Evolutionary conservation across 177 flowering plant species (phyloP).

Genomic region (Tripterygium wilfordii): DNA sequence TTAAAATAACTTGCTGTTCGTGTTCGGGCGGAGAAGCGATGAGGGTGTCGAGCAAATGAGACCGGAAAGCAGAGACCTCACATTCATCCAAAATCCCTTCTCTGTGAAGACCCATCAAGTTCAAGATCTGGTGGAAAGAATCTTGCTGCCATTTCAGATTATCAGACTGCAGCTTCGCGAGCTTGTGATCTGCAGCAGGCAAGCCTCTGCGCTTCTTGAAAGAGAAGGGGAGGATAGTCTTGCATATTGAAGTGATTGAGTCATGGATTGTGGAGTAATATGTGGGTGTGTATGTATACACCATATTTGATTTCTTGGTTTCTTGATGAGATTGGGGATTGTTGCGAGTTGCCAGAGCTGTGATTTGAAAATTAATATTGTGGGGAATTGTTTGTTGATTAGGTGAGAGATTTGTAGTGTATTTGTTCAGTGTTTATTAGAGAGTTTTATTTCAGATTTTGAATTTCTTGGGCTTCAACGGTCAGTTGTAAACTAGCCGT

Average conservation of each 20-base stretch:
- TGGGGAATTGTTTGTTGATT: background rate
- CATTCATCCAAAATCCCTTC: conserved; percentile 71
- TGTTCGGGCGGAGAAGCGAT: conserved; percentile 51
- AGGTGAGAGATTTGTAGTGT: background rate
- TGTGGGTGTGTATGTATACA: conserved; percentile 69
- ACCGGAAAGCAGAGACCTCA: conserved; percentile 61
- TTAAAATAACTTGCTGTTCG: conserved; percentile 54
- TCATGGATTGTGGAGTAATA: conserved; percentile 85
- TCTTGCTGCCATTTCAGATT: conserved; percentile 98
- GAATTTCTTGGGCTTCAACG: conserved; percentile 1
- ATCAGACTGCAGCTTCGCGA: conserved; percentile 70
- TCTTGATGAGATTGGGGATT: background rate
- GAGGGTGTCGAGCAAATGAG: conserved; percentile 68
- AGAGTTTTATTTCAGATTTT: conserved; percentile 1
- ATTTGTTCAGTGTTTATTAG: background rate
- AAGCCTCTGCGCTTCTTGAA: conserved; percentile 63
- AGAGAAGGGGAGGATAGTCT: conserved; percentile 76
- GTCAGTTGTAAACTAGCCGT: conserved; percentile 15
- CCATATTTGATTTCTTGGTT: conserved; percentile 41
- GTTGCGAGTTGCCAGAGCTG: conserved; percentile 9
- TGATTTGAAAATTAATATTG: background rate
- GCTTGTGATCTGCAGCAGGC: conserved; percentile 54
- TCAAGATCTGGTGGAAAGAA: conserved; percentile 76
- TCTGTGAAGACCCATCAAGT: conserved; percentile 69
- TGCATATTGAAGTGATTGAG: conserved; percentile 81